Base-by-base conservation (phyloP, 2,329 filamentous ascomycete species). In the Epichloe amarillans region DNA sequence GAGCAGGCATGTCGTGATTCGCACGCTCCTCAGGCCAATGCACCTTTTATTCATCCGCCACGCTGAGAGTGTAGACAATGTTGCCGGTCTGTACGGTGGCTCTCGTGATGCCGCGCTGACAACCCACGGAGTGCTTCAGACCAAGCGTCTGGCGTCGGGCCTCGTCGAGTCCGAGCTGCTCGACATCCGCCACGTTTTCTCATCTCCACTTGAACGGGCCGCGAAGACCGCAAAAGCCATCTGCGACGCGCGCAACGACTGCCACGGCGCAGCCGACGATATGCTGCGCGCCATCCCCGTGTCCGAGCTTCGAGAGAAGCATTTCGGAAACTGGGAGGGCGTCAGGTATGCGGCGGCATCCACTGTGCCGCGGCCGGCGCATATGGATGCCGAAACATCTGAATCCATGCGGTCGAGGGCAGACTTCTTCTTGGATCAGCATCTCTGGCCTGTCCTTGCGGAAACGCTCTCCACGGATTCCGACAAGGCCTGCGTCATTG, bases 21-120 rank as follows among this genome's bases (percentile, higher is more conserved):
- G n/a, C 46, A 44, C 21, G 14, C 19, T 41, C 19, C 23, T 19
- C 15, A 21, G 48, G 45, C 12, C 44, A 44, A 69, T 69, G 66
- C 66, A 61, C 53, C 57, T 95, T 50, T 81, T 89, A 60, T 75
- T 95, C 59, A 80, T 95, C 60, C 83, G 89, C 51, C 89, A 95
- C 73, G 89, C 84, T 62, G 89, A 95, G 70, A 91, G 88, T 15
- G 86, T 94, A 56, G 86, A 95, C 69, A 95, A 95, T 65, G 84
- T 93, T 52, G 84, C 84, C 40, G 78, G 82, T 50, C 68, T 87
- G 53, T 90, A 86, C 49, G 89, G 89, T 58, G 89, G 89, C 53
- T 79, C 81, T 48, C 85, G 82, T 64, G 87, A 95, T 68, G 91
- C 88, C 1, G 71, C 80, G 40, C 72, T 95, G 58, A 95, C 89